Percentiles rank a stretch among this genome's conserved stretches.
Evolutionary conservation across 495 filamentous ascomycete species (phyloP).

Genomic region (Penicillium cosmopolitanum): DNA sequence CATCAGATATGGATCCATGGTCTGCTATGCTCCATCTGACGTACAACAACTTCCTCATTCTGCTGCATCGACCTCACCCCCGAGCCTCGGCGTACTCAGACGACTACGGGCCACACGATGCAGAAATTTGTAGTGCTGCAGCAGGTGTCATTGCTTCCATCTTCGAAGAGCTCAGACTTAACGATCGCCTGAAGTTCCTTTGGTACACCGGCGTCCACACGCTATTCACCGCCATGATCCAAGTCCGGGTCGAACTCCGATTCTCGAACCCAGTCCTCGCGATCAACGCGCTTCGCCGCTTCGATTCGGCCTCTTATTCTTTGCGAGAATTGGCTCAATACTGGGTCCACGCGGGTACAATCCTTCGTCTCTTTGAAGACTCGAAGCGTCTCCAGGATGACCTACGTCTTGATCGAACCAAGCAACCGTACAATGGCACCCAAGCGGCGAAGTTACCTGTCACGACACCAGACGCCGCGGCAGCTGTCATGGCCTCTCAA

Average conservation of each 20-base stretch:
- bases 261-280: conserved; percentile 55
- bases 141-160: conserved; percentile 54
- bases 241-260: conserved; percentile 53
- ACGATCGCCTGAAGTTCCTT: conserved; percentile 51
- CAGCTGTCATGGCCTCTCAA: conserved; percentile 23
- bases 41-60: conserved; percentile 56
- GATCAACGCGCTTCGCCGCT: conserved; percentile 52
- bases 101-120: conserved; percentile 49
- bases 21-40: conserved; percentile 53
- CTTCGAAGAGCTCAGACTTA: conserved; percentile 50
- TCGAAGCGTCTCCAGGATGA: conserved; percentile 52
- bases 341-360: conserved; percentile 52
- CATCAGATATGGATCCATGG: conserved; percentile 53
- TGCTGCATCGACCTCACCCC: conserved; percentile 53
- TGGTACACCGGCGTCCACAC: conserved; percentile 54
- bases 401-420: conserved; percentile 42
- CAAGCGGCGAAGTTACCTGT: conserved; percentile 24
- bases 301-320: conserved; percentile 50
- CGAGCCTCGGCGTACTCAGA: conserved; percentile 49
- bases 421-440: conserved; percentile 30
- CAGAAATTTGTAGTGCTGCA: conserved; percentile 51
- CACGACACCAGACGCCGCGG: conserved; percentile 24
- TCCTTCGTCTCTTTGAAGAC: conserved; percentile 50
- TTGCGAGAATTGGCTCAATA: conserved; percentile 49
- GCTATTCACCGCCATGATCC: conserved; percentile 54